Percentiles rank a stretch among this genome's conserved stretches.
Conservation (phyloP, 78 protist species). For the Dictyostelium intermedium region DNA sequence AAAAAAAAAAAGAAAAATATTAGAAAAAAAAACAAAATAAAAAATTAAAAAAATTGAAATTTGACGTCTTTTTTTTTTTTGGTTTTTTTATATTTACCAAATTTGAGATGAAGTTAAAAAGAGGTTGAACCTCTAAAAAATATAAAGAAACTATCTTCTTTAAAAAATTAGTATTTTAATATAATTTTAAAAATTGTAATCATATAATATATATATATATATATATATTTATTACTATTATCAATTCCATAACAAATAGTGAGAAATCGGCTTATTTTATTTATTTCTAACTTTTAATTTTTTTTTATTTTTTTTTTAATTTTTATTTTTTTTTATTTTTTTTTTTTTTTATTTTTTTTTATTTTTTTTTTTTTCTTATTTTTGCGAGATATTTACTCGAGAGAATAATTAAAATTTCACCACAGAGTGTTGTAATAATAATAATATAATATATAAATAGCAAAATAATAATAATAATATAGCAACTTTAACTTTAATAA, state of each 20-base stretch:
- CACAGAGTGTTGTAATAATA: neutral
- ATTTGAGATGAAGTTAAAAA: no score
- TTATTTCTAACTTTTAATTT: neutral
- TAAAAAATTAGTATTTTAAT: no score
- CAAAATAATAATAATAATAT: neutral
- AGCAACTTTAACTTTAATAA: no score
- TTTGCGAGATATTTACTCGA: neutral
- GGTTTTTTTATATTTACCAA: neutral
- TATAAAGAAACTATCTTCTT: no score
- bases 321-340: conserved; percentile 3
- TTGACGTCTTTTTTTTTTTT: no score
- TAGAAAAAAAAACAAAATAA: no score
- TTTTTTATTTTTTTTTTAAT: neutral
- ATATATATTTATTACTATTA: no score
- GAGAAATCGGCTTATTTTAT: neutral
- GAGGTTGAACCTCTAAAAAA: neutral
- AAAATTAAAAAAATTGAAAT: no score
- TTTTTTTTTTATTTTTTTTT: neutral
- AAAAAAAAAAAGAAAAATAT: neutral
- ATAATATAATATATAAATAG: neutral
- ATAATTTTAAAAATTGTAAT: no score
- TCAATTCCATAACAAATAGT: neutral
- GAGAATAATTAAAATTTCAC: no score
- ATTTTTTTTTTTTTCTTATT: no score
- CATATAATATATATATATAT: no score